phyloP scores from a whole-genome alignment of 176 grass and related monocot genomes.

The Alopecurus myosuroides region DNA sequence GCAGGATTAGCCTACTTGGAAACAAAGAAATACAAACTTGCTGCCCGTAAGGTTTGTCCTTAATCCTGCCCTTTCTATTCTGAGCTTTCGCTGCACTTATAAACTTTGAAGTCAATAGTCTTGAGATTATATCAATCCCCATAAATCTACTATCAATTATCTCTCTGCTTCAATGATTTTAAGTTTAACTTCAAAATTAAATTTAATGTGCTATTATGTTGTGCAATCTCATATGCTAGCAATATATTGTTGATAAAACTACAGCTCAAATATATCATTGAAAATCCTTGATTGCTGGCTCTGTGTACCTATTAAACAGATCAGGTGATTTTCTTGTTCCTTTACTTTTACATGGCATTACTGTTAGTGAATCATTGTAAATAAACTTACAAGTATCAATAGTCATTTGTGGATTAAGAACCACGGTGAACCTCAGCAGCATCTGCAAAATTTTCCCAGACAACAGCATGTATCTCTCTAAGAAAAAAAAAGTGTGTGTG shows the following conservation, averaged over 20 bases:
- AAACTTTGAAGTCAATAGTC: neutral
- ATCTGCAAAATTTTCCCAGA: neutral
- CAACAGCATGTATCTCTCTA: too few relatives aligned
- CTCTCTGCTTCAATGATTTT: neutral
- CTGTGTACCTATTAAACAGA: neutral
- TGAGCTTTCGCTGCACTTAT: neutral
- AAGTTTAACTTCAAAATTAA: neutral
- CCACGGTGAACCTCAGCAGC: neutral
- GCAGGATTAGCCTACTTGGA: constrained; percentile 75
- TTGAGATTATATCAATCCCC: neutral
- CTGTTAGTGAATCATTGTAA: neutral
- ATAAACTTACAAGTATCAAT: neutral
- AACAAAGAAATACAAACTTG: constrained; percentile 92
- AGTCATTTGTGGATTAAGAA: neutral
- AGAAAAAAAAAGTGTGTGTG: too few relatives aligned
- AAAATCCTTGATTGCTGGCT: neutral
- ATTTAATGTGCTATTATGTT: neutral
- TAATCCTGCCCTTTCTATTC: neutral
- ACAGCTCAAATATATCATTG: neutral
- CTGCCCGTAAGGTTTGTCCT: constrained; percentile 80
- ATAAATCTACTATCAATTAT: neutral
- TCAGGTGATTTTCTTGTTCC: neutral
- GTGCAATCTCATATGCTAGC: neutral
- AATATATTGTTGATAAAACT: neutral
- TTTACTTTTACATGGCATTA: neutral